Percentiles rank a stretch among this genome's conserved stretches.
Evolutionary conservation across 148 eudicot species (phyloP).

Genomic region (Rhododendron vialii): DNA sequence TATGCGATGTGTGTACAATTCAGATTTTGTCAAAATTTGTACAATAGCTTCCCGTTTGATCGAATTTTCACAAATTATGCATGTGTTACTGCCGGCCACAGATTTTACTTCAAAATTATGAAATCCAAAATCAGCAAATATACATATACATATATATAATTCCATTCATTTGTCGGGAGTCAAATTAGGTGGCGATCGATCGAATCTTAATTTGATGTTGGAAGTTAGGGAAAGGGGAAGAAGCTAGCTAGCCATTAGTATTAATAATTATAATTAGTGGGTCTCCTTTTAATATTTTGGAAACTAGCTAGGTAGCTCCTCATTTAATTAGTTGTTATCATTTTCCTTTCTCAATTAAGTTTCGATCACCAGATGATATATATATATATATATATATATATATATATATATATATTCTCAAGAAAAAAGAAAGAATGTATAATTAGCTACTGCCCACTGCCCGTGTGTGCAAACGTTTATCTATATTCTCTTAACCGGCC

Average conservation of each 20-base stretch:
- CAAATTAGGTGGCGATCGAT: background rate
- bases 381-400: too few species aligned
- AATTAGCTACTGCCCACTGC: too few species aligned
- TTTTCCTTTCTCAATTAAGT: background rate
- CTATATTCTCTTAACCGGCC: background rate
- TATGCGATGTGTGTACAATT: too few species aligned
- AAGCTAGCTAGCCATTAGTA: too few species aligned
- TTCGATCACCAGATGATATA: background rate
- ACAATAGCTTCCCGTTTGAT: too few species aligned
- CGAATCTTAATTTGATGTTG: background rate
- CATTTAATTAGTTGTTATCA: background rate
- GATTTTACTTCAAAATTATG: background rate
- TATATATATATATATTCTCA: background rate
- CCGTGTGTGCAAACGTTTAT: background rate
- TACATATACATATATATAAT: too few species aligned
- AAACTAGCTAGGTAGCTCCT: background rate
- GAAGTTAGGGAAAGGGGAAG: background rate
- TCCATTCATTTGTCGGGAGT: constrained; percentile 7
- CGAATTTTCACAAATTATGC: too few species aligned
- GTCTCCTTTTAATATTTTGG: background rate
- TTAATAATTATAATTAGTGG: too few species aligned
- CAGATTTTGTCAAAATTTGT: too few species aligned
- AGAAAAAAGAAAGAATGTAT: background rate
- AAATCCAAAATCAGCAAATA: background rate
- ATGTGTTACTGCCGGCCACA: background rate